phyloP scores from a whole-genome alignment of 129 eudicot genomes.

The Centrapalus pauciflorus region DNA sequence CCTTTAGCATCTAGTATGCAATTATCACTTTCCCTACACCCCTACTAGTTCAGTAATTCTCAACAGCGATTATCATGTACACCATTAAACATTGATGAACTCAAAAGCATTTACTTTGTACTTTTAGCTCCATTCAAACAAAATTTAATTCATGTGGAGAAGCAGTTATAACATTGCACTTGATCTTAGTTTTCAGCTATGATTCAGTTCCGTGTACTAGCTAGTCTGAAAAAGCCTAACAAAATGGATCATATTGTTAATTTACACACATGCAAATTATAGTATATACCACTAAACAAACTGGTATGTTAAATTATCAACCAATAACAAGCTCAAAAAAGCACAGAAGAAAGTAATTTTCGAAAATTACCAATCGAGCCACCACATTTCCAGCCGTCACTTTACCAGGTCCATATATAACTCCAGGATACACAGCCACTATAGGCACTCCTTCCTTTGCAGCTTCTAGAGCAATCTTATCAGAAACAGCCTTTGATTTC shows the following conservation, averaged over 20 bases:
- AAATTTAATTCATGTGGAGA: no score
- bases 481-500: slow-evolving; percentile 74
- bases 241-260: no score
- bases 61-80: no score
- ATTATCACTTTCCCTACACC: no score
- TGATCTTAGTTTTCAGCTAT: no score
- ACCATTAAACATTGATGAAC: no score
- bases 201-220: no score
- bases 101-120: neutral
- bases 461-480: slow-evolving; percentile 78
- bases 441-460: slow-evolving; percentile 78
- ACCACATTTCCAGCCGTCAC: slow-evolving; percentile 77
- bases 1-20: no score
- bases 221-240: no score
- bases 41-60: no score
- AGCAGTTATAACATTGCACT: no score
- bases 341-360: neutral
- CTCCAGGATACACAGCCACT: slow-evolving; percentile 85
- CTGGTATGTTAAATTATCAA: neutral
- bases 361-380: slow-evolving; percentile 52
- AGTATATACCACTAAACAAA: neutral
- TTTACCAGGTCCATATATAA: slow-evolving; percentile 88
- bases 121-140: neutral
- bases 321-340: neutral
- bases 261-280: neutral